Evolutionary conservation across 2,329 filamentous ascomycete species (phyloP).

Genomic region (Aspergillus alliaceus): DNA sequence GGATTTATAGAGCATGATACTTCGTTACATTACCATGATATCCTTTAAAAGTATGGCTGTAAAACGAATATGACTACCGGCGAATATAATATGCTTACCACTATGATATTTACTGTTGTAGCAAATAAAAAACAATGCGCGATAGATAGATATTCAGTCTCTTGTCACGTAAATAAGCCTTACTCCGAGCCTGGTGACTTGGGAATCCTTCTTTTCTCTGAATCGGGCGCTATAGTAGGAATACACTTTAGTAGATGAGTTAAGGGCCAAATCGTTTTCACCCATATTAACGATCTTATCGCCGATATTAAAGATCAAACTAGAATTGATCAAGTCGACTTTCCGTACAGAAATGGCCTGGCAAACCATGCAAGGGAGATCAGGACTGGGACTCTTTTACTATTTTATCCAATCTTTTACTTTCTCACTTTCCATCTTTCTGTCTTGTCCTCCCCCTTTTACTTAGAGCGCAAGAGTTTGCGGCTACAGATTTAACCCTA

Average conservation of each 20-base stretch:
- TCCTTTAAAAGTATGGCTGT: neutral
- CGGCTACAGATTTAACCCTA: too few relatives aligned
- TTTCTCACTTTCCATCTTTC: too few relatives aligned
- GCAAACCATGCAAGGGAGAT: neutral
- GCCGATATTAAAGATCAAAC: neutral
- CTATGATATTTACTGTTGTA: neutral
- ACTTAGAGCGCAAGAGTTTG: too few relatives aligned
- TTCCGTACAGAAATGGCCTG: neutral
- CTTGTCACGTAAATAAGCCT: neutral
- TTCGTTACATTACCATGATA: neutral
- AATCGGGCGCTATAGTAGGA: neutral
- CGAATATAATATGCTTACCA: neutral
- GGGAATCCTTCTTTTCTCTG: neutral
- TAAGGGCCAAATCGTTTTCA: neutral
- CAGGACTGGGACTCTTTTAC: too few relatives aligned
- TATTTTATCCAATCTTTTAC: too few relatives aligned
- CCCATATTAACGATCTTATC: neutral
- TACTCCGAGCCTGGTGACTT: neutral
- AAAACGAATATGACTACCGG: neutral
- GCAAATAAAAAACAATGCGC: neutral
- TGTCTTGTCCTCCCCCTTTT: too few relatives aligned
- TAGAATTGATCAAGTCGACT: neutral
- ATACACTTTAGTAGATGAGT: neutral
- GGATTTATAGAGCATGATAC: neutral
- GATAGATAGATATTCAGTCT: neutral